Evolutionary conservation across 345 rosid species (phyloP).

Genomic region (Isatis tinctoria): DNA sequence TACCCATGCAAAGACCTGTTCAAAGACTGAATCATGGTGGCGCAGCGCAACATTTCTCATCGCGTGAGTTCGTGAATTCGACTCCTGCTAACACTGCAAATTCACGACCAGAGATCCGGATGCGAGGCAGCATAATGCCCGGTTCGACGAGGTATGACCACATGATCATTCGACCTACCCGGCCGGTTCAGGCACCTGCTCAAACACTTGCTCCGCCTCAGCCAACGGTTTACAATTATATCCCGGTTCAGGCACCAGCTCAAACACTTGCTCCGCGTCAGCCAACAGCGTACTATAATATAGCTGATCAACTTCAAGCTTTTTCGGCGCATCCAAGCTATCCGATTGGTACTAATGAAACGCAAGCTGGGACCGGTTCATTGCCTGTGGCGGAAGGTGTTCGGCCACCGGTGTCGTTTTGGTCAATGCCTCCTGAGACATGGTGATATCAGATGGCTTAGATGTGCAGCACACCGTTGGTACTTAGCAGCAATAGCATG

Average conservation of each 20-base stretch:
- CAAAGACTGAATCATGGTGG: constrained; percentile 3
- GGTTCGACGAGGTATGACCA: constrained; percentile 41
- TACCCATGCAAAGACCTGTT: background rate
- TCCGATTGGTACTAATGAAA: background rate
- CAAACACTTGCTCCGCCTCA: constrained; percentile 8
- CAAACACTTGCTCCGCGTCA: constrained; percentile 6
- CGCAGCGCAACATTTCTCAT: constrained; percentile 24
- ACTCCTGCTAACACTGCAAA: constrained; percentile 31
- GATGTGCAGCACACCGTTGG: background rate
- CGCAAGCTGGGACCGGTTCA: background rate
- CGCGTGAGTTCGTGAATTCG: constrained; percentile 25
- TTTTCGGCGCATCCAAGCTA: constrained; percentile 18
- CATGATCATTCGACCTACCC: constrained; percentile 62
- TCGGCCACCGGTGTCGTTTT: background rate
- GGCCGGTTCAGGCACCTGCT: constrained; percentile 35
- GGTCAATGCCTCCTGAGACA: constrained; percentile 26
- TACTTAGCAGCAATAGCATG: background rate
- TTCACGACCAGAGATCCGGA: constrained; percentile 48
- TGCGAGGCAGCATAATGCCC: constrained; percentile 80
- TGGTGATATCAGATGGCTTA: constrained; percentile 16
- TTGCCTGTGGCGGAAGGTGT: background rate
- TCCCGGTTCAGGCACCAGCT: constrained; percentile 30
- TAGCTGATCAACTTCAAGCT: background rate
- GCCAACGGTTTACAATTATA: background rate
- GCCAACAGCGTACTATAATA: background rate